Evolutionary conservation across 495 filamentous ascomycete genomes (phyloP).

Genomic region (Aspergillus coremiiformis): DNA sequence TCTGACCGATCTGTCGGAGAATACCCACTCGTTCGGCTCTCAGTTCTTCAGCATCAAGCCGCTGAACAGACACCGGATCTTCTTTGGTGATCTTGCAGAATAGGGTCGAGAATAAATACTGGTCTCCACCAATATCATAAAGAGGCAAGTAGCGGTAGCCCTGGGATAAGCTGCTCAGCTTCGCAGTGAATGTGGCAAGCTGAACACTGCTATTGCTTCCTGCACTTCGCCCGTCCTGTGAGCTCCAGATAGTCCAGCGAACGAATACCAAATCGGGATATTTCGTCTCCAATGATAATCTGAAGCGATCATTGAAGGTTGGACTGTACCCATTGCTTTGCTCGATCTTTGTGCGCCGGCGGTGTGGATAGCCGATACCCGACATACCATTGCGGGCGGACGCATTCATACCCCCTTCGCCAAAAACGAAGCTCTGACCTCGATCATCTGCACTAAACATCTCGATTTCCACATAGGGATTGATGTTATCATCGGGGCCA

Average conservation of each 20-base stretch:
- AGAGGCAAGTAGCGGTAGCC: constrained; percentile 97
- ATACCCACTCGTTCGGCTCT: constrained; percentile 43
- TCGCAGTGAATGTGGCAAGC: constrained; percentile 84
- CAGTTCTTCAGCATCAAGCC: constrained; percentile 41
- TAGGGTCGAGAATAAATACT: constrained; percentile 87
- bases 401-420: constrained; percentile 63
- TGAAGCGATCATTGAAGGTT: constrained; percentile 66
- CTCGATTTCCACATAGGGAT: constrained; percentile 92
- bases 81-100: constrained; percentile 79
- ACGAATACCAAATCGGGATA: constrained; percentile 92
- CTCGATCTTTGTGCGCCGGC: constrained; percentile 68
- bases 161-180: constrained; percentile 79
- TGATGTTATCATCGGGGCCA: constrained; percentile 62
- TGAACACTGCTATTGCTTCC: constrained; percentile 56
- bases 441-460: constrained; percentile 92
- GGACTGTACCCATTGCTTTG: constrained; percentile 89
- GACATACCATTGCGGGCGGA: constrained; percentile 62
- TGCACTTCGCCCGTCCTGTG: constrained; percentile 56
- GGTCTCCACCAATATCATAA: constrained; percentile 79
- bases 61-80: constrained; percentile 43
- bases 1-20: constrained; percentile 42
- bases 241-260: constrained; percentile 84
- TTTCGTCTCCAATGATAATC: constrained; percentile 74
- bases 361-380: constrained; percentile 68
- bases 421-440: constrained; percentile 51